Percentiles rank a stretch among this genome's conserved stretches.
Evolutionary conservation across 164 flowering plant species (phyloP).

Genomic region (Platanus orientalis): DNA sequence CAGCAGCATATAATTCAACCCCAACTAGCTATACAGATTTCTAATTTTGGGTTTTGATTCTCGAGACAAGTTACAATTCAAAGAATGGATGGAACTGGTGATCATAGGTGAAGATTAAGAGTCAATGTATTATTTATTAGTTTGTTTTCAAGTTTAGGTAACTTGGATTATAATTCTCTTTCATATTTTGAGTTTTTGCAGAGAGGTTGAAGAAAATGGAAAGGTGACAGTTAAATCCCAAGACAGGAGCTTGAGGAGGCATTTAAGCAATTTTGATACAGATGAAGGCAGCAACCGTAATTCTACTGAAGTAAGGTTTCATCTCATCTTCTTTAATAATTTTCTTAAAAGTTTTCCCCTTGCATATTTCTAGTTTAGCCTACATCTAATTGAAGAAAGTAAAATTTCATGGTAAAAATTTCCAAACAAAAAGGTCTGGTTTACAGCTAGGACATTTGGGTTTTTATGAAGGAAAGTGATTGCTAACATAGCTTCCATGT

Average conservation of each 20-base stretch:
- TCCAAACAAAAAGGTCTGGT: not conserved
- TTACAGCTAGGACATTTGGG: not conserved
- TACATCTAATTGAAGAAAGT: no score
- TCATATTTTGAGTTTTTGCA: slow-evolving; percentile 19
- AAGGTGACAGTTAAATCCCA: slow-evolving; percentile 23
- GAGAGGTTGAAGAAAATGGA: slow-evolving; percentile 48
- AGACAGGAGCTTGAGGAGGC: slow-evolving; percentile 39
- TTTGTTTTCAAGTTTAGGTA: not conserved
- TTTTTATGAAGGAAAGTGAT: no score
- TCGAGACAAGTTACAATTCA: slow-evolving; percentile 63
- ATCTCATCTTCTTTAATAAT: slow-evolving; percentile 4
- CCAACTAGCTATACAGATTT: not conserved
- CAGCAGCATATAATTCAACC: not conserved
- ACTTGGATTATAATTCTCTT: not conserved
- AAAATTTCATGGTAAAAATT: no score
- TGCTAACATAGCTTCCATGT: not conserved
- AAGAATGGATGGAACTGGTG: slow-evolving; percentile 47
- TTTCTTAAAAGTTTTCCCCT: not conserved
- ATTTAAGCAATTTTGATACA: slow-evolving; percentile 30
- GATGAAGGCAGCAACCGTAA: slow-evolving; percentile 27
- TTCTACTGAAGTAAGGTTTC: slow-evolving; percentile 45
- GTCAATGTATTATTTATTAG: not conserved
- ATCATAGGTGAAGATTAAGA: slow-evolving; percentile 40
- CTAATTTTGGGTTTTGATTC: not conserved
- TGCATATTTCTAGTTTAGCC: not conserved